These are phyloP conservation scores for Mortierella sp. DNA, from an alignment of 371 early-diverging fungal species.

Conservation along the genomic window DNA sequence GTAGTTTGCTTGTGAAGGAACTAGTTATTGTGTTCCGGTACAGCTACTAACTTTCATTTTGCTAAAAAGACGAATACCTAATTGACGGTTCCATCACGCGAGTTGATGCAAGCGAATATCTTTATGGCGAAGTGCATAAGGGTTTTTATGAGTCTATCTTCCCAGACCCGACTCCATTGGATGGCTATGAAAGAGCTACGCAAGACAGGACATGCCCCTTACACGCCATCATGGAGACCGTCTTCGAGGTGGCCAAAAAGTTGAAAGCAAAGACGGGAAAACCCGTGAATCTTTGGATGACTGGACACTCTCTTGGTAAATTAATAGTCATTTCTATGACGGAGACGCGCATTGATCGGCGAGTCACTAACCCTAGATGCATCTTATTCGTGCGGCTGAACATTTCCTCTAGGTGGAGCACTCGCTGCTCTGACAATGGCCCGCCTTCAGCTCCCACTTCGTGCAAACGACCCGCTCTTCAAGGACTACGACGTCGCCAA, in stretches of 20 bases:
- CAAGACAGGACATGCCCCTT: conserved; percentile 59
- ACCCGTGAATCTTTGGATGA: conserved; percentile 64
- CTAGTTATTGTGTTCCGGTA: background rate
- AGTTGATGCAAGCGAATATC: conserved; percentile 38
- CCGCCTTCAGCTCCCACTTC: conserved; percentile 45
- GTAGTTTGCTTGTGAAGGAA: background rate
- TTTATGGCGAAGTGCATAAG: conserved; percentile 54
- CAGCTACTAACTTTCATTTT: conserved; percentile 3
- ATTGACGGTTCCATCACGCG: conserved; percentile 41
- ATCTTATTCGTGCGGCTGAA: background rate
- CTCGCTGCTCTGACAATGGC: conserved; percentile 62
- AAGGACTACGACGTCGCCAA: conserved; percentile 5
- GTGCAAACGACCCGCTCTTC: conserved; percentile 4
- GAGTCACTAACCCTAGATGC: background rate
- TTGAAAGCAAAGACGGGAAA: conserved; percentile 34
- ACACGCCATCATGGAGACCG: conserved; percentile 57
- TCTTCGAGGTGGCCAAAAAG: conserved; percentile 51
- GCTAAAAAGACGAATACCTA: conserved; percentile 60
- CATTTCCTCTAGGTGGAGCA: conserved; percentile 45
- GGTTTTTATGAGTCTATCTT: conserved; percentile 55
- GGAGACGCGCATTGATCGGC: background rate
- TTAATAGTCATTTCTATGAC: background rate
- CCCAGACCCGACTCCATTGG: conserved; percentile 42
- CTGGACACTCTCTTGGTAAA: conserved; percentile 66
- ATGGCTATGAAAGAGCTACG: conserved; percentile 19